Conservation (phyloP, 352 stramenopile species). For the Phytophthora boehmeriae region DNA sequence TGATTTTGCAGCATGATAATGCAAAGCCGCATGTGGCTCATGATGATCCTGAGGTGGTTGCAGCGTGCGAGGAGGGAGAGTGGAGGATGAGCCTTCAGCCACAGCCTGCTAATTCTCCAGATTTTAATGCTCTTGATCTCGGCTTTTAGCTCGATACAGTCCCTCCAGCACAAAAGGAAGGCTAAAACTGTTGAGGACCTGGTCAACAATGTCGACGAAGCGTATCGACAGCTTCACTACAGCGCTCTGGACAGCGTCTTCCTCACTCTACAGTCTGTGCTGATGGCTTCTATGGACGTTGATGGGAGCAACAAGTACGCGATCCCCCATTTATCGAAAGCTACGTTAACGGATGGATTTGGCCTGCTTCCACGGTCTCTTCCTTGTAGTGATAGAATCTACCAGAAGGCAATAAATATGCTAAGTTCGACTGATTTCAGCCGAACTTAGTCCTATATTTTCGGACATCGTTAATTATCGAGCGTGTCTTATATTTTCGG, state of each 20-base stretch:
- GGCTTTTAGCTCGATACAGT: slow-evolving; percentile 14
- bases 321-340: not conserved
- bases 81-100: slow-evolving; percentile 1
- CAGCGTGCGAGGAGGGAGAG: not conserved
- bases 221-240: not conserved
- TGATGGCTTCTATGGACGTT: not conserved
- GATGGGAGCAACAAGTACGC: not conserved
- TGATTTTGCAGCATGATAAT: slow-evolving; percentile 25
- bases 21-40: slow-evolving; percentile 13
- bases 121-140: slow-evolving; percentile 14
- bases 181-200: not conserved
- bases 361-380: not conserved
- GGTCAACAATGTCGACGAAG: not conserved
- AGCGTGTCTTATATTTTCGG: slow-evolving; percentile 1
- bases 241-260: not conserved
- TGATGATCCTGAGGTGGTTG: not conserved
- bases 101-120: slow-evolving; percentile 7
- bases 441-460: no score
- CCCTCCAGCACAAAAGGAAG: slow-evolving; percentile 10
- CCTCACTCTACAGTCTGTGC: not conserved
- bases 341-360: not conserved
- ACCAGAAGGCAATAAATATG: not conserved
- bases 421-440: not conserved
- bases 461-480: not conserved
- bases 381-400: not conserved